These are phyloP conservation scores for Spathaspora passalidarum DNA, from an alignment of 805 yeast species.

Conservation along the genomic window DNA sequence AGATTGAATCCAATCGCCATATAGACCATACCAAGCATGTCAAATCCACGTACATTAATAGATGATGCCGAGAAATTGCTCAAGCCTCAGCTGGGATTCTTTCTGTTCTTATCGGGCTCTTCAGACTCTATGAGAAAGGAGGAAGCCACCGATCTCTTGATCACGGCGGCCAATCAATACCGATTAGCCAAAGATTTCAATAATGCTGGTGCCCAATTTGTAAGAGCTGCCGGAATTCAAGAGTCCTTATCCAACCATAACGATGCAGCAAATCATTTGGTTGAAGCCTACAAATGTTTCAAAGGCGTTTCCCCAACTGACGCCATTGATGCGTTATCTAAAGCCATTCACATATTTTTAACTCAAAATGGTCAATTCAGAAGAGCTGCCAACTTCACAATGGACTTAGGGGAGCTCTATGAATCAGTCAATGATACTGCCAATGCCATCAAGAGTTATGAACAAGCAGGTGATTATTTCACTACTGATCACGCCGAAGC, in stretches of 20 bases:
- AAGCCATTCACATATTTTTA: slow-evolving; percentile 75
- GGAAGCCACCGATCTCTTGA: slow-evolving; percentile 87
- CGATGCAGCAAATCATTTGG: slow-evolving; percentile 85
- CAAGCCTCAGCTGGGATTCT: slow-evolving; percentile 67
- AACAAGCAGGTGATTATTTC: slow-evolving; percentile 96
- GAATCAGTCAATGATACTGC: slow-evolving; percentile 67
- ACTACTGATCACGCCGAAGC: slow-evolving; percentile 92
- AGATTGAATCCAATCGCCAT: too few species aligned
- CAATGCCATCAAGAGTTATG: slow-evolving; percentile 75
- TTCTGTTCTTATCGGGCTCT: slow-evolving; percentile 62
- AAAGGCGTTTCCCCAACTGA: slow-evolving; percentile 68
- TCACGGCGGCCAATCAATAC: slow-evolving; percentile 92
- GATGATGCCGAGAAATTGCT: slow-evolving; percentile 41
- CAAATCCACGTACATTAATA: slow-evolving; percentile 45
- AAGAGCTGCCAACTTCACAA: slow-evolving; percentile 90
- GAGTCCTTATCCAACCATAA: slow-evolving; percentile 72
- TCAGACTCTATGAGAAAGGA: slow-evolving; percentile 65
- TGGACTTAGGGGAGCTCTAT: slow-evolving; percentile 84
- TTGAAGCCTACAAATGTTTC: slow-evolving; percentile 88
- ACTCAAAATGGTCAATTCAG: slow-evolving; percentile 92
- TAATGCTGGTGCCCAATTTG: slow-evolving; percentile 79
- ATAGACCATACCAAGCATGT: slow-evolving; percentile 23
- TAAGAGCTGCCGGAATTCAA: slow-evolving; percentile 82
- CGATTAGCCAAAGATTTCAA: slow-evolving; percentile 69
- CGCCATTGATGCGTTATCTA: slow-evolving; percentile 72